These are phyloP conservation scores for Scedosporium minutisporum DNA, from an alignment of 2,329 filamentous ascomycete species.

Conservation along the genomic window DNA sequence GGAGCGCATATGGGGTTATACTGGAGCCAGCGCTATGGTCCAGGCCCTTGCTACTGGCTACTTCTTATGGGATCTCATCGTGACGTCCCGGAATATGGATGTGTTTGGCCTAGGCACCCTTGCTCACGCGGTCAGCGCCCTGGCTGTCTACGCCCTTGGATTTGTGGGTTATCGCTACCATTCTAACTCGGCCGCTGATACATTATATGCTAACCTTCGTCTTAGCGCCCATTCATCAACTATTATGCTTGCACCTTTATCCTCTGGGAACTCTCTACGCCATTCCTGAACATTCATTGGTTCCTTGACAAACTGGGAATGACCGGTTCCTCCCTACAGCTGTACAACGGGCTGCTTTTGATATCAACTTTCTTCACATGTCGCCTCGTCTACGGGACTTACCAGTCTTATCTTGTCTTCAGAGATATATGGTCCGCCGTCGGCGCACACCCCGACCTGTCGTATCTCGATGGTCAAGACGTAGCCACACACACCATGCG, in stretches of 20 bases:
- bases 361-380: constrained; percentile 67
- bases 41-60: constrained; percentile 72
- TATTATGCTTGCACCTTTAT: constrained; percentile 75
- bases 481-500: constrained; percentile 19
- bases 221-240: constrained; percentile 71
- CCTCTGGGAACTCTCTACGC: constrained; percentile 77
- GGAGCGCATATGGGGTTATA: constrained; percentile 70
- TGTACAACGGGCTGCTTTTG: constrained; percentile 67
- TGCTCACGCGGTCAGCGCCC: constrained; percentile 65
- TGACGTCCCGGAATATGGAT: constrained; percentile 57
- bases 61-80: constrained; percentile 72
- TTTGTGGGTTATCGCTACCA: constrained; percentile 52
- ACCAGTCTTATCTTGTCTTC: constrained; percentile 60
- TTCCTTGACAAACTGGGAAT: constrained; percentile 80
- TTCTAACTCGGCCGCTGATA: constrained; percentile 9
- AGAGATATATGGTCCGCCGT: constrained; percentile 57
- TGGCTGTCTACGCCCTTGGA: constrained; percentile 66
- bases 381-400: constrained; percentile 69
- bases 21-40: constrained; percentile 59
- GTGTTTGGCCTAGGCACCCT: constrained; percentile 70
- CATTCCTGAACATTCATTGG: constrained; percentile 85
- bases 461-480: constrained; percentile 15
- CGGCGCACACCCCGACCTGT: constrained; percentile 25
- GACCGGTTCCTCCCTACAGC: constrained; percentile 64
- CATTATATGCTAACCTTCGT: constrained; percentile 2